Evolutionary conservation across 2,329 filamentous ascomycete species (phyloP).

Genomic region (Didymella pomorum): DNA sequence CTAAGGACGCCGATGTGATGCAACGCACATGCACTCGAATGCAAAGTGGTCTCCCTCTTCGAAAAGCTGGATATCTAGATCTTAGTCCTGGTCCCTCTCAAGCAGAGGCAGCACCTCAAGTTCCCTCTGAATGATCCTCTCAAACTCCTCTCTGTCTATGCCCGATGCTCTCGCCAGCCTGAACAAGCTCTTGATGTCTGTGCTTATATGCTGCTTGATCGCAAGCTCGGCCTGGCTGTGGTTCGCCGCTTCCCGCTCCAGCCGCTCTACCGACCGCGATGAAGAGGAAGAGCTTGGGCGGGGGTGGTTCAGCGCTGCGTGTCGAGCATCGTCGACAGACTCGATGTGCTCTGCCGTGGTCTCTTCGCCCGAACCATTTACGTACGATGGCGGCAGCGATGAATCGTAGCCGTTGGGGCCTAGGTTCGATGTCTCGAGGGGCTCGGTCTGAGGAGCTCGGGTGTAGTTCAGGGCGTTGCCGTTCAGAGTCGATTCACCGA

Average conservation of each 20-base stretch:
- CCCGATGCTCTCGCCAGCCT: constrained; percentile 73
- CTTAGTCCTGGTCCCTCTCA: constrained; percentile 60
- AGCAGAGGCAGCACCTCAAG: constrained; percentile 74
- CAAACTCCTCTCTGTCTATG: constrained; percentile 78
- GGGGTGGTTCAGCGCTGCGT: constrained; percentile 43
- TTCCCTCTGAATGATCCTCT: constrained; percentile 74
- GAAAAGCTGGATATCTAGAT: not conserved
- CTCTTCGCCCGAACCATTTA: constrained; percentile 19
- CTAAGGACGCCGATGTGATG: constrained; percentile 5
- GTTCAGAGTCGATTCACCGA: constrained; percentile 61
- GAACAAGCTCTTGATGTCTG: constrained; percentile 79
- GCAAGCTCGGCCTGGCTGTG: constrained; percentile 73
- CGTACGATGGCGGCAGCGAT: constrained; percentile 38
- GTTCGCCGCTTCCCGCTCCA: constrained; percentile 64
- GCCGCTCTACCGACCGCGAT: constrained; percentile 62
- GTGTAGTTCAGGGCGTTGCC: constrained; percentile 58
- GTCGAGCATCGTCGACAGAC: constrained; percentile 30
- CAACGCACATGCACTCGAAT: not conserved
- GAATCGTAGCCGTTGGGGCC: constrained; percentile 45
- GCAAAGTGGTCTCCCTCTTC: not conserved
- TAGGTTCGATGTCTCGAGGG: constrained; percentile 50
- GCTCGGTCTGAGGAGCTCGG: constrained; percentile 55
- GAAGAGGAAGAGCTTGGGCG: constrained; percentile 54
- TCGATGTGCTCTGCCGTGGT: constrained; percentile 36
- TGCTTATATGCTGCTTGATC: constrained; percentile 80